phyloP scores from a whole-genome alignment of 2,329 filamentous ascomycete species.

The Trichoderma sp. region DNA sequence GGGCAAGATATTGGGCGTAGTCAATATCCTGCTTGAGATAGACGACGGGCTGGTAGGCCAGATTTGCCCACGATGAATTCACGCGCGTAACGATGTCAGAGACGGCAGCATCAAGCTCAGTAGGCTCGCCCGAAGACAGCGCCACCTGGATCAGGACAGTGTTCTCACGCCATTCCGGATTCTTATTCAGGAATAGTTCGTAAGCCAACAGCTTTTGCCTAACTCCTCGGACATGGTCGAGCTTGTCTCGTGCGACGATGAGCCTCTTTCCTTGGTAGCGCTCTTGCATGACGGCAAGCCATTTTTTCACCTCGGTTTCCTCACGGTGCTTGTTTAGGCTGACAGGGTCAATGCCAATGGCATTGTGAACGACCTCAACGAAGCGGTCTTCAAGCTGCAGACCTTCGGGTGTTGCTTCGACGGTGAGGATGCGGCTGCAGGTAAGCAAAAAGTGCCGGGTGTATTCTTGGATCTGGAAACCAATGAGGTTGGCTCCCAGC shows the following conservation, averaged over 20 bases:
- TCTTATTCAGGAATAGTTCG: slow-evolving; percentile 90
- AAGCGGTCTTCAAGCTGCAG: slow-evolving; percentile 91
- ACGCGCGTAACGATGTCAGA: slow-evolving; percentile 94
- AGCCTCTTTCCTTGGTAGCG: slow-evolving; percentile 85
- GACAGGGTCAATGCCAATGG: slow-evolving; percentile 87
- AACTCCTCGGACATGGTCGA: slow-evolving; percentile 88
- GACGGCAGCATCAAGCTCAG: slow-evolving; percentile 81
- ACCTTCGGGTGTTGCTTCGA: slow-evolving; percentile 84
- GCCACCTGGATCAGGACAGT: slow-evolving; percentile 93
- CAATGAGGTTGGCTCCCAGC: slow-evolving; percentile 86
- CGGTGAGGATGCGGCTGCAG: slow-evolving; percentile 85
- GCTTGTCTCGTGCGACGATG: slow-evolving; percentile 90
- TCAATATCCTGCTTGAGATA: slow-evolving; percentile 95
- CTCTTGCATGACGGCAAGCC: slow-evolving; percentile 77
- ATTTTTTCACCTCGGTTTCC: slow-evolving; percentile 70
- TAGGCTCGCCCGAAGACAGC: slow-evolving; percentile 83
- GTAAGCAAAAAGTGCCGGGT: slow-evolving; percentile 93
- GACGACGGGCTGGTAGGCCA: slow-evolving; percentile 88
- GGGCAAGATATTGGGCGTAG: slow-evolving; percentile 87
- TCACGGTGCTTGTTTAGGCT: slow-evolving; percentile 69
- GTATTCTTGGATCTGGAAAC: slow-evolving; percentile 93
- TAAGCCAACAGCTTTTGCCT: slow-evolving; percentile 90
- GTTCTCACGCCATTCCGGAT: slow-evolving; percentile 84
- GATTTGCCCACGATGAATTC: slow-evolving; percentile 85
- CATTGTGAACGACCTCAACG: slow-evolving; percentile 78